Conservation (phyloP, 441 rosid genomes). For the Erodium trifolium region DNA sequence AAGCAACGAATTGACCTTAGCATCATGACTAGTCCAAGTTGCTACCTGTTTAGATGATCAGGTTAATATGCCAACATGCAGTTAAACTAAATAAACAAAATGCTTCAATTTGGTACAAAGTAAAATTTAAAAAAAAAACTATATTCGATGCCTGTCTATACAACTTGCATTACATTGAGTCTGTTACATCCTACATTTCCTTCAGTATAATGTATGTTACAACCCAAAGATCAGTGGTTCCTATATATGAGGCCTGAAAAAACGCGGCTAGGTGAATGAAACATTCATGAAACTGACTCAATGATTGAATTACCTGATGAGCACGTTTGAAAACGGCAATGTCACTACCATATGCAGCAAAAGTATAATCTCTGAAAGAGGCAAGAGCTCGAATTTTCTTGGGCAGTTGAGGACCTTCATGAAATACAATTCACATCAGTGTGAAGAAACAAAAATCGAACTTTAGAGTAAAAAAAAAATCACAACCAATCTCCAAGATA, state of each 20-base stretch:
- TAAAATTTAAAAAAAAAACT: neutral
- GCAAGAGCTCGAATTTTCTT: slow-evolving; percentile 79
- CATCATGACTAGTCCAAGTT: slow-evolving; percentile 74
- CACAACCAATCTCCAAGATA: no score
- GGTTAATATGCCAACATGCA: neutral
- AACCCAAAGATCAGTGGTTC: no score
- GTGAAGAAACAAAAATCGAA: no score
- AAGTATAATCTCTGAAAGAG: slow-evolving; percentile 75
- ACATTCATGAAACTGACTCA: neutral
- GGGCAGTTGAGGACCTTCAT: slow-evolving; percentile 71
- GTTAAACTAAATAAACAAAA: neutral
- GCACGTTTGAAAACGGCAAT: slow-evolving; percentile 79
- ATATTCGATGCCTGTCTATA: no score
- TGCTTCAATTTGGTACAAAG: neutral
- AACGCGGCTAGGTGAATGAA: no score
- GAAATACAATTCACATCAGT: neutral
- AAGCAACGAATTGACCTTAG: slow-evolving; percentile 62
- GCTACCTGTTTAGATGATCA: slow-evolving; percentile 48
- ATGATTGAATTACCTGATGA: slow-evolving; percentile 45
- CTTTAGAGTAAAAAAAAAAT: neutral
- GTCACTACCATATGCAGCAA: slow-evolving; percentile 63
- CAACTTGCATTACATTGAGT: no score
- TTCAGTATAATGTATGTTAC: no score
- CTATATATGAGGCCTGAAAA: no score
- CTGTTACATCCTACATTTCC: no score